Base-by-base conservation (phyloP, 257 asterid species). In the Capsicum pubescens region DNA sequence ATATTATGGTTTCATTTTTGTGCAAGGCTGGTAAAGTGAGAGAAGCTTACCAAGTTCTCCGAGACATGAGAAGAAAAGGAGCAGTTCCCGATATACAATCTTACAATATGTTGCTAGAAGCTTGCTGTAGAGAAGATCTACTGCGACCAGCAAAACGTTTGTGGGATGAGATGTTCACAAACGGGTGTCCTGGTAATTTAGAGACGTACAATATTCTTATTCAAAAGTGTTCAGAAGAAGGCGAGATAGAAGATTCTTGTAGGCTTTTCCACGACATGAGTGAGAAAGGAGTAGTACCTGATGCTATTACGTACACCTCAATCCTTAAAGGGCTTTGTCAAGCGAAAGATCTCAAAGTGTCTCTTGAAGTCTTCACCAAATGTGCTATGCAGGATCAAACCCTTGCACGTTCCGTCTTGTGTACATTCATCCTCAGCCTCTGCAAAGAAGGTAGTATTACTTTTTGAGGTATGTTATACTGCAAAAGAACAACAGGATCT, bases 81-180 rank as follows among this genome's bases (percentile, higher is more conserved):
- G 26, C 93, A 50, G 15, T 60, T 79, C 97, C 95, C 1, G 92
- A 93, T 50, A 86, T 93, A 69, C 86, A 90, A 58, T 86, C 92
- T 79, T 96, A 94, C 87, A 96, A 96, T 87, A 88, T 79, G 84
- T 90, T 96, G 83, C 94, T 96, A 2, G 94, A 95, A 87, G 97
- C 97, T 79, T 93, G 97, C 91, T 93, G 98, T 86, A 85, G 88
- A 87, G 97, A 92, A 44, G 97, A 94, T 87, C 90, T 94, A 36
- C 63, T 94, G 13, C 95, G 96, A 58, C 98, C 98, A 8, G 99
- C 99, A 39, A 94, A 90, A 86, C 91, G 97, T 82, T 84, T 96
- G 55, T 94, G 98, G 98, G 98, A 96, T 82, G 98, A 96, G 90
- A 96, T 96, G 99, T 94, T 96, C 88, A 86, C 94, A 57, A 89